Base-by-base conservation (phyloP, 2,329 filamentous ascomycete species). In the Dactylellina leptospora region DNA sequence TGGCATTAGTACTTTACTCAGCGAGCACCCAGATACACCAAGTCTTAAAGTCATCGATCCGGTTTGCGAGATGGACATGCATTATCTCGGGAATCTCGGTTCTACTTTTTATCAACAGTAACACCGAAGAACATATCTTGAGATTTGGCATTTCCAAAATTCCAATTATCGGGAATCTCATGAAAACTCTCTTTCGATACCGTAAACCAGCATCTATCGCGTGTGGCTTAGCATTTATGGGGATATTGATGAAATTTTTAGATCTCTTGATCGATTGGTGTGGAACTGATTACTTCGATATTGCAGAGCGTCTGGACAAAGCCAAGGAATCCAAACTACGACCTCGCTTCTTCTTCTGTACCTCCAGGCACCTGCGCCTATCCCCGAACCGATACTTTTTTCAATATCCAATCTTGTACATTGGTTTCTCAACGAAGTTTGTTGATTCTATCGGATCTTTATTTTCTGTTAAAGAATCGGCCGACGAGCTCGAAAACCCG, bases 321-420 rank as follows among this genome's bases (percentile, higher is more conserved):
- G 54, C 10, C 38, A 60, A 47, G 53, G 74, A 73, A 61, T 58
- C 53, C 60, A 69, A 74, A 42, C 62, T 64, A 11, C 28, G 48
- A 36, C 83, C 85, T 2, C 79, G 86, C 62, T 79, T 92, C 10
- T 85, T 92, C 42, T 88, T 88, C 5, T 87, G 86, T 75, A 82
- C 81, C 45, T 90, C 87, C 11, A 87, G 84, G 1, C 90, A 92
- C 78, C 81, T 84, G 2, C 83, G 89, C 16, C 78, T 89, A n/a
- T 87, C 88, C 64, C 90, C 90, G 0, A 83, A 86, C 76, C 85
- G 84, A 68, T 87, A 92, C 77, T 83, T 83, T 0, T 92, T 93
- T 76, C 82, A 82, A 0, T 91, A 91, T 77, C 87, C 88, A 0
- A 91, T 92, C 78, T 83, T 92, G 0, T 82, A 88, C 47, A 86